Base-by-base conservation (phyloP, 495 filamentous ascomycete species). In the Penicillium paxilli region DNA sequence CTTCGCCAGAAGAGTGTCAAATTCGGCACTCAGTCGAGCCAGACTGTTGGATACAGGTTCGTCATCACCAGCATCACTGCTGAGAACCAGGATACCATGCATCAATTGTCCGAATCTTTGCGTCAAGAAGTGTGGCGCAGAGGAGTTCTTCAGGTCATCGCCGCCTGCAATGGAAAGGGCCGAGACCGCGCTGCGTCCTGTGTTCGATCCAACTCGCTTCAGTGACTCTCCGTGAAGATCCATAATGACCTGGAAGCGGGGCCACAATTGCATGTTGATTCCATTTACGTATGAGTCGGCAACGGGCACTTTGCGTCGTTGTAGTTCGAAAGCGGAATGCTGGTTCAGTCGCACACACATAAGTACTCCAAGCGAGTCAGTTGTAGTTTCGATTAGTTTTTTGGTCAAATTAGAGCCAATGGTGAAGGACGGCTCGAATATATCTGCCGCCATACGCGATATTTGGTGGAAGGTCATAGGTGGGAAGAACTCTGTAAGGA, bases 181-280 rank as follows among this genome's bases (percentile, higher is more conserved):
- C 50, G 78, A 69, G 46, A 80, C 59, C 48, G 85, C 67, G 67
- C 80, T 67, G 62, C 82, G 69, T 38, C 75, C 72, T 23, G 80
- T 74, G 10, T 80, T 75, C 7, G 78, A 65, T 11, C 83, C 78
- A 45, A 79, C 75, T 35, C 78, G 79, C 37, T 85, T 86, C 19
- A 98, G 78, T 10, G 89, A 93, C 35, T 96, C 90, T 71, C 87
- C 87, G 65, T 98, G 94, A n/a, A 84, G 77, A 60, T 96, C 91
- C 86, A 98, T 96, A 63, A 94, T 84, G 20, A 87, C 80, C 72
- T 98, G 95, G 65, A 98, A 90, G 24, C 92, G 87, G 4, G 94
- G 94, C 94, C 94, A 98, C 5, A 98, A 84, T 7, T 90, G 84
- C 93, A 98, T 98, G 59, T 87, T 88, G 20, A 91, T 94, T 16